Conservation (phyloP, 1,284 basidiomycete genomes). For the Ganoderma boninense region DNA sequence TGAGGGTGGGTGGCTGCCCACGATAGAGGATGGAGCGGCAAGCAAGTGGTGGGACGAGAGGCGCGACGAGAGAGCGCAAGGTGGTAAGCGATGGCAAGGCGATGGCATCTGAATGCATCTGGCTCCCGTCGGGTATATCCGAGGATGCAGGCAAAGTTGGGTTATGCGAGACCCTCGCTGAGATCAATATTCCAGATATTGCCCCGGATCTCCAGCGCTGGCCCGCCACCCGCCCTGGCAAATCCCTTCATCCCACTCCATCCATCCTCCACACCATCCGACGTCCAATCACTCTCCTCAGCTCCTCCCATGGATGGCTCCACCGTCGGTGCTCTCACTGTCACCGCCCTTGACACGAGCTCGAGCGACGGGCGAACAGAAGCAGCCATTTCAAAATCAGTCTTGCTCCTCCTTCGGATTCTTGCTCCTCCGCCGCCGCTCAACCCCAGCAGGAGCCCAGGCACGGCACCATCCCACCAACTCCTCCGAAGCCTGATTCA, state of each 20-base stretch:
- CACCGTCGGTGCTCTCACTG: neutral
- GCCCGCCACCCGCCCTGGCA: neutral
- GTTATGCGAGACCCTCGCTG: neutral
- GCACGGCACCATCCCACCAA: neutral
- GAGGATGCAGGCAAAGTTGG: neutral
- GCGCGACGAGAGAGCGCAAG: neutral
- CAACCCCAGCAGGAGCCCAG: neutral
- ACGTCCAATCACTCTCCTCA: neutral
- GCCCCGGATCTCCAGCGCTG: neutral
- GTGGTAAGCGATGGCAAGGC: neutral
- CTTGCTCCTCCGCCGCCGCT: no score
- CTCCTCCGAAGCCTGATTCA: neutral
- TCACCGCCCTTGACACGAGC: neutral
- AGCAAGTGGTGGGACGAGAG: neutral
- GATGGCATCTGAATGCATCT: neutral
- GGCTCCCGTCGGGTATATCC: neutral
- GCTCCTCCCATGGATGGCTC: neutral
- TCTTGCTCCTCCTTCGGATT: neutral
- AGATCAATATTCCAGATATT: neutral
- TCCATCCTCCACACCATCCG: no score
- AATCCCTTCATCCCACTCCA: neutral
- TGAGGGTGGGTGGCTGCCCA: neutral
- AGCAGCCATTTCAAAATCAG: slow-evolving; percentile 1
- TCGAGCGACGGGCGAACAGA: neutral
- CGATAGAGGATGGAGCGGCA: neutral